Evolutionary conservation across 306 rosid species (phyloP).

Genomic region (Sicyos edulis): DNA sequence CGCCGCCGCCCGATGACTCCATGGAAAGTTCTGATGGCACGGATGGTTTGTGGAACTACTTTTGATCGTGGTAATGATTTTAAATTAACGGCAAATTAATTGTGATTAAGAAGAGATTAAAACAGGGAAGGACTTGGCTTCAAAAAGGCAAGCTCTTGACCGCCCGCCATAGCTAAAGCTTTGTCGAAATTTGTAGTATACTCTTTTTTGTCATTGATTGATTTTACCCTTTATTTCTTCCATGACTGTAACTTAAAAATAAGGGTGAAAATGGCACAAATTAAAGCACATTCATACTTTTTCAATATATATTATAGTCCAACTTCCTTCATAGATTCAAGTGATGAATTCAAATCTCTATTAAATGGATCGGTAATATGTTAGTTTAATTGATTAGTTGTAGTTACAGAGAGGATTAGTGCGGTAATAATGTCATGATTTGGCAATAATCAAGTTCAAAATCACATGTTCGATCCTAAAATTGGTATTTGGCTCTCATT

Average conservation of each 20-base stretch:
- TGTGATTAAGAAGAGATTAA: conserved; percentile 9
- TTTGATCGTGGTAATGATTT: conserved; percentile 20
- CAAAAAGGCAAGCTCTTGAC: neutral
- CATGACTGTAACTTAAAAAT: neutral
- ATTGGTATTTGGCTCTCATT: too few species aligned
- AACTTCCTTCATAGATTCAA: too few species aligned
- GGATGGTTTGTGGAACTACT: conserved; percentile 60
- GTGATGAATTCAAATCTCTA: too few species aligned
- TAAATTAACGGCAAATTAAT: neutral
- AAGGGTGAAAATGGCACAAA: too few species aligned
- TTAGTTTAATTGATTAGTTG: too few species aligned
- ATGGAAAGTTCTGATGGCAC: conserved; percentile 35
- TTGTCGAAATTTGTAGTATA: neutral
- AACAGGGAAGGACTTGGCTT: neutral
- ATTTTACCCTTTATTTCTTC: neutral
- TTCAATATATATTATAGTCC: too few species aligned
- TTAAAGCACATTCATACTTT: too few species aligned
- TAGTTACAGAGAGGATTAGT: too few species aligned
- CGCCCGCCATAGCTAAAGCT: conserved; percentile 10
- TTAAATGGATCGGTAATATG: too few species aligned
- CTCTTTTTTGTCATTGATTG: neutral
- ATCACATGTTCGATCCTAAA: too few species aligned
- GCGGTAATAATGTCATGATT: too few species aligned
- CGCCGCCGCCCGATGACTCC: conserved; percentile 32
- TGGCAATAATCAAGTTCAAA: too few species aligned